These are phyloP conservation scores for Cadophora sp. DNA, from an alignment of 2,329 filamentous ascomycete genomes.

Conservation along the genomic window DNA sequence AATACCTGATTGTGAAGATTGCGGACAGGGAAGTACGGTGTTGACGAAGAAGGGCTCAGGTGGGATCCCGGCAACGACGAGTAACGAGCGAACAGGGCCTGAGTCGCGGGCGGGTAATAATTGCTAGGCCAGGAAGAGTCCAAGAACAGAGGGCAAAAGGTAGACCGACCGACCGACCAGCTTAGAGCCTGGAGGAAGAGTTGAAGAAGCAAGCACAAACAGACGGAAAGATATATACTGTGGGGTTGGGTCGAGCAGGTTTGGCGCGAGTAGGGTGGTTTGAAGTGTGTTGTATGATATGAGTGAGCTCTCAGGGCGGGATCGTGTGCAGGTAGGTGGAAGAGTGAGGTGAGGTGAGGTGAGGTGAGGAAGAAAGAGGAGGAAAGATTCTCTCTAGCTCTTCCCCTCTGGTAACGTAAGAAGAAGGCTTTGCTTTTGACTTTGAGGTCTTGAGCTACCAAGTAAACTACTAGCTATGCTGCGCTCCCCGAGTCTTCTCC, in stretches of 20 bases:
- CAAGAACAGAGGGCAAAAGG: not conserved
- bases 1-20: constrained; percentile 12
- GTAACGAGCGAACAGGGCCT: constrained; percentile 6
- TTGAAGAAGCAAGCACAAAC: constrained; percentile 14
- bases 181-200: not conserved
- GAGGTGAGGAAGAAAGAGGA: not conserved
- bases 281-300: not conserved
- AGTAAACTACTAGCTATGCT: not conserved
- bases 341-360: not conserved
- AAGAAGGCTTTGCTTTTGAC: constrained; percentile 5
- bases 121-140: not conserved
- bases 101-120: constrained; percentile 6
- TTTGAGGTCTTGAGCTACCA: not conserved
- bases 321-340: not conserved
- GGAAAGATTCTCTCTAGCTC: not conserved
- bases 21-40: constrained; percentile 6
- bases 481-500: not conserved
- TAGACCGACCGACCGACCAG: constrained; percentile 4
- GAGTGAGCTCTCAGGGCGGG: not conserved
- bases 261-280: not conserved
- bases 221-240: constrained; percentile 3
- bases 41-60: constrained; percentile 6
- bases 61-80: constrained; percentile 11
- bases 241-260: not conserved
- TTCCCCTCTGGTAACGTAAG: not conserved